Percentiles rank a stretch among this genome's conserved stretches.
phyloP scores from a whole-genome alignment of 2,329 filamentous ascomycete genomes.

The Pestalotiopsis fici region DNA sequence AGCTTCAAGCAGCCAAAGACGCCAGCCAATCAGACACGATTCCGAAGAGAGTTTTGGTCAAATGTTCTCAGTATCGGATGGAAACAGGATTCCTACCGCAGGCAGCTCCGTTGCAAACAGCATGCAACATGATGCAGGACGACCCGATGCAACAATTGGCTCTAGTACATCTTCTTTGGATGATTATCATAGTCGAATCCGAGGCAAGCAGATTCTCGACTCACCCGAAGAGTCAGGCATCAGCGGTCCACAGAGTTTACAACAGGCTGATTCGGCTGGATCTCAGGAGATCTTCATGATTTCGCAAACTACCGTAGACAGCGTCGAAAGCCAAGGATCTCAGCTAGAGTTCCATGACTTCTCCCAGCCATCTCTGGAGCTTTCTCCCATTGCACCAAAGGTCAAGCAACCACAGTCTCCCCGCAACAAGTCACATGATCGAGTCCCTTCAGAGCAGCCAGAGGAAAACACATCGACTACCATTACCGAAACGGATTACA shows the following conservation, averaged over 20 bases:
- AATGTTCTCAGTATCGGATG: conserved; percentile 60
- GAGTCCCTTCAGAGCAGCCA: conserved; percentile 20
- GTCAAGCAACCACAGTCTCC: conserved; percentile 14
- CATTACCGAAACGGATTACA: conserved; percentile 59
- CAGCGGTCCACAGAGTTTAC: conserved; percentile 13
- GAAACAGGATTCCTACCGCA: conserved; percentile 40
- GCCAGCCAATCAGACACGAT: conserved; percentile 45
- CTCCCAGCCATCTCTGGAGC: conserved; percentile 10
- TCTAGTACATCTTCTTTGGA: conserved; percentile 23
- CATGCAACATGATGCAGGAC: neutral
- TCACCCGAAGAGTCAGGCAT: conserved; percentile 21
- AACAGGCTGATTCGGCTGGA: conserved; percentile 24
- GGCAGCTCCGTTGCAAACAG: conserved; percentile 32
- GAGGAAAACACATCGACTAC: conserved; percentile 39
- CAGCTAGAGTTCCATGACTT: conserved; percentile 8
- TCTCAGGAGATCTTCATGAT: conserved; percentile 28
- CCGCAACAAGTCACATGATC: conserved; percentile 12
- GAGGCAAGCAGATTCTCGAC: conserved; percentile 38
- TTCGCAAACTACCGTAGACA: conserved; percentile 30
- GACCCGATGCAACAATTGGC: neutral
- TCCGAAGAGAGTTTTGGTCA: conserved; percentile 60
- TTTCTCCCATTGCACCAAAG: conserved; percentile 12
- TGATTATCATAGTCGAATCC: conserved; percentile 48
- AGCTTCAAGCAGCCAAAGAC: conserved; percentile 30
- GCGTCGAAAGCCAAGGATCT: conserved; percentile 22